Evolutionary conservation across 2,329 filamentous ascomycete genomes (phyloP).

Genomic region (Diaporthe aspalathi): DNA sequence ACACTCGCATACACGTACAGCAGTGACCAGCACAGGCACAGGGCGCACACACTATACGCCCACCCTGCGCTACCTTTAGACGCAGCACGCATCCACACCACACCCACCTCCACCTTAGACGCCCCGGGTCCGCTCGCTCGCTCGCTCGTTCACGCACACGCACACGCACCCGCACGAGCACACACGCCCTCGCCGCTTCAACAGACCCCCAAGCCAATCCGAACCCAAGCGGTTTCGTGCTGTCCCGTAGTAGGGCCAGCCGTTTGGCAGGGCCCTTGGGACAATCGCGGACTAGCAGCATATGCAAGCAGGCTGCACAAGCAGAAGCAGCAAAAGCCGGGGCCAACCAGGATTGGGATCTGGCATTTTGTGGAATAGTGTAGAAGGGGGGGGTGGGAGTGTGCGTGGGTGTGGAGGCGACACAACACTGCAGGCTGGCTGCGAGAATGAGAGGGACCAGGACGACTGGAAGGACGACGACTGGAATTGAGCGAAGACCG

Average conservation of each 20-base stretch:
- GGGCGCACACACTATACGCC: background rate
- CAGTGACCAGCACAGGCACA: background rate
- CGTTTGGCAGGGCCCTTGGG: constrained; percentile 26
- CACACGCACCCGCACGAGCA: background rate
- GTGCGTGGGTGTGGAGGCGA: background rate
- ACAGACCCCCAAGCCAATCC: constrained; percentile 14
- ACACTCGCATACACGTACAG: background rate
- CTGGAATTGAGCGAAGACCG: background rate
- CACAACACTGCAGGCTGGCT: constrained; percentile 9
- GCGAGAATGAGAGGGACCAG: background rate
- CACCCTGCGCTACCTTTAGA: background rate
- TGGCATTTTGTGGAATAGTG: background rate
- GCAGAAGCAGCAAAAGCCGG: constrained; percentile 35
- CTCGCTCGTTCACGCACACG: constrained; percentile 10
- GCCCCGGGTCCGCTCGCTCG: constrained; percentile 4
- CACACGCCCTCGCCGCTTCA: background rate
- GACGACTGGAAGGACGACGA: background rate
- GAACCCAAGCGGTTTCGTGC: constrained; percentile 6
- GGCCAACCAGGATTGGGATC: constrained; percentile 11
- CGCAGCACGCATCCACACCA: too few relatives aligned
- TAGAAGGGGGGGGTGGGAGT: too few relatives aligned
- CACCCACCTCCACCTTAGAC: background rate
- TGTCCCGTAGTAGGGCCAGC: constrained; percentile 22
- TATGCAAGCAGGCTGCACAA: constrained; percentile 27
- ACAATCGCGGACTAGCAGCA: constrained; percentile 31